Evolutionary conservation across 495 filamentous ascomycete genomes (phyloP).

Genomic region (Trichoderma erinaceum): DNA sequence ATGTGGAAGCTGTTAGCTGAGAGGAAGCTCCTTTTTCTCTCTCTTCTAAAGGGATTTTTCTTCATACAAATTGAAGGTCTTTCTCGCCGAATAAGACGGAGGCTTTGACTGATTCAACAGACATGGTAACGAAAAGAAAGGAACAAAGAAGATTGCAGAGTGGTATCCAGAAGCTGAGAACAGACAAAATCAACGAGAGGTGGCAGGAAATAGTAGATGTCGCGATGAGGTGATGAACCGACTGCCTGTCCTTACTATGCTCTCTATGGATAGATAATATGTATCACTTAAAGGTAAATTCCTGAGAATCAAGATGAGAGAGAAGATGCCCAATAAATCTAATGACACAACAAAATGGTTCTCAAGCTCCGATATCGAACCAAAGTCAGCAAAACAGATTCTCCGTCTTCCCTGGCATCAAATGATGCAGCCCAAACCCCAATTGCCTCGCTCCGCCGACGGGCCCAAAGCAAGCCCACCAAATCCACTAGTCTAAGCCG

Average conservation of each 20-base stretch:
- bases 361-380: conserved; percentile 7
- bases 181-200: too few relatives aligned
- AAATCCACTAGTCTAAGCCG: background rate
- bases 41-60: too few relatives aligned
- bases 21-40: background rate
- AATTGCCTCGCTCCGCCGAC: background rate
- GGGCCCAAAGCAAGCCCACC: background rate
- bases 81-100: conserved; percentile 65
- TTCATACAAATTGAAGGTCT: conserved; percentile 56
- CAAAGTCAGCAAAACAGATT: background rate
- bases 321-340: background rate
- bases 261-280: background rate
- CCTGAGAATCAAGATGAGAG: background rate
- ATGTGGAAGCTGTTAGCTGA: background rate
- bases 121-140: background rate
- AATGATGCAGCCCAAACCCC: background rate
- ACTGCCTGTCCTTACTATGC: too few relatives aligned
- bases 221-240: too few relatives aligned
- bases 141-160: too few relatives aligned
- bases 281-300: background rate
- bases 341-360: background rate
- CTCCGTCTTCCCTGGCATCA: background rate
- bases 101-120: conserved; percentile 39
- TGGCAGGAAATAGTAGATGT: too few relatives aligned
- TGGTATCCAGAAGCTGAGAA: too few relatives aligned